Conservation (phyloP, 441 rosid genomes). For the Gossypium aridum region DNA sequence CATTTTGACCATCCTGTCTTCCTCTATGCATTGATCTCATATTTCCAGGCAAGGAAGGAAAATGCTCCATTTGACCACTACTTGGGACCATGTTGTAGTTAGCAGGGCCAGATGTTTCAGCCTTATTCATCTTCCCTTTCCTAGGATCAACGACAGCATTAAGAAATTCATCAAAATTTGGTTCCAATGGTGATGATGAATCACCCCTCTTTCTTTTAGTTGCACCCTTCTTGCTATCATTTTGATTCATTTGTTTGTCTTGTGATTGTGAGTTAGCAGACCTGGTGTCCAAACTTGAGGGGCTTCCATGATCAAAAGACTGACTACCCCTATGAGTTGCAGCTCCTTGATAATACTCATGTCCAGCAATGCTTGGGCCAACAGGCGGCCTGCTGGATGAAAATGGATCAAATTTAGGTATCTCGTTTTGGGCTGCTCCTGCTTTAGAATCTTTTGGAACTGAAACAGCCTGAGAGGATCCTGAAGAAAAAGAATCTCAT, state of each 20-base stretch:
- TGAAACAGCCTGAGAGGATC: constrained; percentile 69
- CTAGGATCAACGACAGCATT: constrained; percentile 35
- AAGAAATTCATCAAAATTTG: constrained; percentile 43
- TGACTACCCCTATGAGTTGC: constrained; percentile 64
- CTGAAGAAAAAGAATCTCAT: constrained; percentile 34
- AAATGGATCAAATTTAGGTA: constrained; percentile 56
- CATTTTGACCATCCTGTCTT: constrained; percentile 29
- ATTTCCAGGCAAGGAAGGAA: constrained; percentile 23
- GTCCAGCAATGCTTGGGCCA: constrained; percentile 58
- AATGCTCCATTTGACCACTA: constrained; percentile 37
- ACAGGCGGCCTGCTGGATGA: constrained; percentile 64
- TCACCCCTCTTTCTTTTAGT: constrained; percentile 83
- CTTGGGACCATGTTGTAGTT: constrained; percentile 30
- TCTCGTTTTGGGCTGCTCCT: constrained; percentile 56
- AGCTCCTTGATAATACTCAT: constrained; percentile 74
- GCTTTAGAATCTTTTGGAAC: constrained; percentile 49
- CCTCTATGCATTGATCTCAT: constrained; percentile 23
- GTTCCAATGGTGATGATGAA: constrained; percentile 44
- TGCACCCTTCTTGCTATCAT: constrained; percentile 48
- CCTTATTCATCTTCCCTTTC: constrained; percentile 64
- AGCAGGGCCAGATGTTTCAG: constrained; percentile 41
- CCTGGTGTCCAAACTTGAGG: constrained; percentile 86
- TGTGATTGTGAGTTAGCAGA: constrained; percentile 85
- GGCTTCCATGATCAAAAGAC: constrained; percentile 90
- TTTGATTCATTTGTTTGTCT: constrained; percentile 51